A percentile compares a stretch with the other conserved stretches of the same genome.
phyloP scores from a whole-genome alignment of 495 filamentous ascomycete genomes.

The Oleoguttula mirabilis region DNA sequence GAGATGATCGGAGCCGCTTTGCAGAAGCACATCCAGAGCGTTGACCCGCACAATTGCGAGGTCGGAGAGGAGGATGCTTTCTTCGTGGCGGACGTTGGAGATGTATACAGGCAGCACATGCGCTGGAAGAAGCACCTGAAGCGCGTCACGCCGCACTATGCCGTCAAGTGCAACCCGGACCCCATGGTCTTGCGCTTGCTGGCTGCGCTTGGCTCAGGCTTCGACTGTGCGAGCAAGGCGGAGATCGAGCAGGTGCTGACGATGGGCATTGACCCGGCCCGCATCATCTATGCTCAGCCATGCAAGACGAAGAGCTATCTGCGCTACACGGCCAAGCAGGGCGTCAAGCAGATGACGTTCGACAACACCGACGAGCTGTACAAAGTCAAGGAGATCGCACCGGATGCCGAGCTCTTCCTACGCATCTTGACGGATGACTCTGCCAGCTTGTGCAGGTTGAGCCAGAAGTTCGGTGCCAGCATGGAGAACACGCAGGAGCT shows the following conservation, averaged over 20 bases:
- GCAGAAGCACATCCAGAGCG: conserved; percentile 63
- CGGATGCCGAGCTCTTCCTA: conserved; percentile 78
- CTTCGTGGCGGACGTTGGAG: conserved; percentile 95
- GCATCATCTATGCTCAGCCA: conserved; percentile 97
- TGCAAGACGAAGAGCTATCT: conserved; percentile 99
- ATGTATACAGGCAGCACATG: conserved; percentile 96
- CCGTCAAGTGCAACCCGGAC: conserved; percentile 98
- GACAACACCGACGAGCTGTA: conserved; percentile 96
- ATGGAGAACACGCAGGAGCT: conserved; percentile 67
- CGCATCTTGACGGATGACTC: conserved; percentile 95
- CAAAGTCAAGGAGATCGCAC: conserved; percentile 87
- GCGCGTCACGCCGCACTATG: conserved; percentile 92
- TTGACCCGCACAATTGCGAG: conserved; percentile 75
- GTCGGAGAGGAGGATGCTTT: conserved; percentile 92
- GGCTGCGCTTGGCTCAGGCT: conserved; percentile 77
- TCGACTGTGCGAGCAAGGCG: conserved; percentile 94
- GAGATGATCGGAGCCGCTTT: conserved; percentile 64
- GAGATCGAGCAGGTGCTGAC: conserved; percentile 87
- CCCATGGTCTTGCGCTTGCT: conserved; percentile 78
- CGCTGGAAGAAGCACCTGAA: conserved; percentile 92
- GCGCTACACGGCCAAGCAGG: conserved; percentile 67
- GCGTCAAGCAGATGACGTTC: conserved; percentile 97
- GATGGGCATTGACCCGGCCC: conserved; percentile 73
- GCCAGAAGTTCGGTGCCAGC: conserved; percentile 91
- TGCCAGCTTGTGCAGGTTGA: conserved; percentile 81